These are phyloP conservation scores for Smallanthus sonchifolius DNA, from an alignment of 129 eudicot genomes.

Conservation along the genomic window DNA sequence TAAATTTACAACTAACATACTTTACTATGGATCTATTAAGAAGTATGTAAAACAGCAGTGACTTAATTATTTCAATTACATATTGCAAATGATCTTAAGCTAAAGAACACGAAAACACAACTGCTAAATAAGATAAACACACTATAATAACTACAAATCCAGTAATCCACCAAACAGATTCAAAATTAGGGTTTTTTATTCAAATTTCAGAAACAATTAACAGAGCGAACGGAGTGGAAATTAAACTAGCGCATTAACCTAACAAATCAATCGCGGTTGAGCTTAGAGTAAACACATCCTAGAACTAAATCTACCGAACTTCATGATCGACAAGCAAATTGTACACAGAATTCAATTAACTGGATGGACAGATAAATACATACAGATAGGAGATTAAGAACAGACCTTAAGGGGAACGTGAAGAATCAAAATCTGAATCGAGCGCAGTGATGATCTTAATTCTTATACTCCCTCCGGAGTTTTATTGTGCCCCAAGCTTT, in stretches of 20 bases:
- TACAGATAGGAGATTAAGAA: not conserved
- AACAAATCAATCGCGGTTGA: not conserved
- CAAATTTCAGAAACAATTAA: not conserved
- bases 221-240: not conserved
- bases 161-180: slow-evolving; percentile 13
- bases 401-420: slow-evolving; percentile 10
- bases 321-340: slow-evolving; percentile 1
- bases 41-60: not conserved
- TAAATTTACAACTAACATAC: not conserved
- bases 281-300: not conserved
- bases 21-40: not conserved
- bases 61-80: not conserved
- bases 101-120: slow-evolving; percentile 6
- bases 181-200: slow-evolving; percentile 2
- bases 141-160: slow-evolving; percentile 1
- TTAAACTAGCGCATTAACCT: slow-evolving; percentile 12
- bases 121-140: not conserved
- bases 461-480: not conserved
- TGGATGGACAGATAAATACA: not conserved
- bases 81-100: not conserved
- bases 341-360: not conserved
- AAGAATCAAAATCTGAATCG: slow-evolving; percentile 19
- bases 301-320: not conserved
- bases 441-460: slow-evolving; percentile 4
- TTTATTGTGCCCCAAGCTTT: slow-evolving; percentile 31